Conservation (phyloP, 352 stramenopile genomes). For the Phytophthora colocasiae region DNA sequence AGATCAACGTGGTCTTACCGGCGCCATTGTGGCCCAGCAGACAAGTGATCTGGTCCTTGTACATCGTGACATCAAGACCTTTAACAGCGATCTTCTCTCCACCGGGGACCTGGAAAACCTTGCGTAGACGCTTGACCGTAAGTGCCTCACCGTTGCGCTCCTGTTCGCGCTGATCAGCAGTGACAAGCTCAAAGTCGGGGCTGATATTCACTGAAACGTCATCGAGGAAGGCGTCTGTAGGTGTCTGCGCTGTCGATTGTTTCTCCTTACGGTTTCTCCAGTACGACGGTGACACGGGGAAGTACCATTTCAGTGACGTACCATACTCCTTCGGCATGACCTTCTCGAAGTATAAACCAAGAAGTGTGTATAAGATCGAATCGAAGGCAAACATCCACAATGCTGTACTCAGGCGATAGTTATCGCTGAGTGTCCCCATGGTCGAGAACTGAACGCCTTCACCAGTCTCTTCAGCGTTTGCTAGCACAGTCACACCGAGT, state of each 20-base stretch:
- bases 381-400: too few relatives aligned
- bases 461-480: slow-evolving; percentile 50
- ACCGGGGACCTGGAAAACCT: slow-evolving; percentile 80
- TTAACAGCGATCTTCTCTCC: slow-evolving; percentile 90
- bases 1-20: slow-evolving; percentile 83
- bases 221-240: background rate
- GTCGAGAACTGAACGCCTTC: slow-evolving; percentile 58
- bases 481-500: slow-evolving; percentile 65
- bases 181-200: slow-evolving; percentile 38
- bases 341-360: slow-evolving; percentile 89
- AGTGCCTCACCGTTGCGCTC: slow-evolving; percentile 59
- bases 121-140: slow-evolving; percentile 65
- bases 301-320: slow-evolving; percentile 91
- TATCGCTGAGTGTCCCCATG: slow-evolving; percentile 37
- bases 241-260: background rate
- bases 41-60: slow-evolving; percentile 80
- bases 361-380: too few relatives aligned
- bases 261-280: slow-evolving; percentile 21
- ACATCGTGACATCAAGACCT: slow-evolving; percentile 80
- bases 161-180: slow-evolving; percentile 48
- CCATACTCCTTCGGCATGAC: slow-evolving; percentile 93
- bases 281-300: slow-evolving; percentile 70
- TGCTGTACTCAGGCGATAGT: slow-evolving; percentile 58
- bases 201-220: background rate
- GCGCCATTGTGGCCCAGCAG: slow-evolving; percentile 83